A percentile compares a stretch with the other conserved stretches of the same genome.
Conservation (phyloP, 2,329 filamentous ascomycete genomes). For the Pleochaeta shiraiana region DNA sequence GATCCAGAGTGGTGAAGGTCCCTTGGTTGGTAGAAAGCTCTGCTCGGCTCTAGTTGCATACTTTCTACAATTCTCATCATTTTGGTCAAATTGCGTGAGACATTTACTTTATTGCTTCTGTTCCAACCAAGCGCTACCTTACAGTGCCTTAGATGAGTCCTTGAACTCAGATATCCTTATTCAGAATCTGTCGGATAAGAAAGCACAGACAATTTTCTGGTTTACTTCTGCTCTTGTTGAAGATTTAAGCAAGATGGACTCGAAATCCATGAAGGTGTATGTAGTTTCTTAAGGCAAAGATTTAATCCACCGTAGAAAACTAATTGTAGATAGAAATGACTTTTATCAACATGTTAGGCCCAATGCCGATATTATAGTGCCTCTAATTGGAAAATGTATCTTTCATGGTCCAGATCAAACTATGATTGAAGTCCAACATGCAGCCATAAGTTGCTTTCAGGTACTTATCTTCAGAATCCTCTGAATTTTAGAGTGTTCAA, state of each 20-base stretch:
- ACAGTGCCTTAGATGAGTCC: slow-evolving; percentile 26
- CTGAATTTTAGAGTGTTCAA: not conserved
- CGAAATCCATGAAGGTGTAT: slow-evolving; percentile 34
- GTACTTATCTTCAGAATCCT: slow-evolving; percentile 19
- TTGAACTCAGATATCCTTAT: slow-evolving; percentile 25
- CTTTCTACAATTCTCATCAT: slow-evolving; percentile 45
- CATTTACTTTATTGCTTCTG: slow-evolving; percentile 40
- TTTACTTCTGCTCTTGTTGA: slow-evolving; percentile 42
- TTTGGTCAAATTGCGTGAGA: slow-evolving; percentile 43
- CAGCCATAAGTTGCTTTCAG: slow-evolving; percentile 39
- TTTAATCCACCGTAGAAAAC: slow-evolving; percentile 7
- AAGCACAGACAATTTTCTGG: slow-evolving; percentile 37
- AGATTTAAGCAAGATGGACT: slow-evolving; percentile 45
- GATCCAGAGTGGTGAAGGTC: slow-evolving; percentile 27
- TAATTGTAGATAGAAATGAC: slow-evolving; percentile 17
- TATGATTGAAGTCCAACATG: slow-evolving; percentile 25
- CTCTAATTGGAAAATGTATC: slow-evolving; percentile 23
- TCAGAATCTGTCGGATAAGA: slow-evolving; percentile 24
- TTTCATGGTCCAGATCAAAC: slow-evolving; percentile 22
- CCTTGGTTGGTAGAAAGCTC: slow-evolving; percentile 49
- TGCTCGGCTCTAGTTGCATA: slow-evolving; percentile 58
- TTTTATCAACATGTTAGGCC: slow-evolving; percentile 29
- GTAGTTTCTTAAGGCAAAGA: slow-evolving; percentile 9
- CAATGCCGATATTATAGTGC: slow-evolving; percentile 29
- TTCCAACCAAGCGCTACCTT: slow-evolving; percentile 23